phyloP scores from a whole-genome alignment of 163 green algal species.

The Trebouxiophyceae sp. region DNA sequence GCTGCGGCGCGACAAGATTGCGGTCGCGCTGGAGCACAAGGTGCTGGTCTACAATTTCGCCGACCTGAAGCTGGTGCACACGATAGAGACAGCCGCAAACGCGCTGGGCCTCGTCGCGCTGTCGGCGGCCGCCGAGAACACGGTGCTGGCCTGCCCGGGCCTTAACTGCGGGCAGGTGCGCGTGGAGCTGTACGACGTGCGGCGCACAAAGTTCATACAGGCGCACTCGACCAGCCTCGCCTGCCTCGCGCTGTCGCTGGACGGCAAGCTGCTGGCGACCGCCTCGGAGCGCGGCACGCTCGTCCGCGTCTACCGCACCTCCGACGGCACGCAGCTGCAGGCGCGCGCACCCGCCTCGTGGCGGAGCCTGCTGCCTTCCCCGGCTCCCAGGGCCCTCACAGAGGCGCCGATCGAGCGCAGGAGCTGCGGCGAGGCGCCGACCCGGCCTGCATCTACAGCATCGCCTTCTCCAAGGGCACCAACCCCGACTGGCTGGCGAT shows the following conservation, averaged over 20 bases:
- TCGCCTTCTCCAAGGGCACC: slow-evolving; percentile 70
- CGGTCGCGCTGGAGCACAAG: slow-evolving; percentile 88
- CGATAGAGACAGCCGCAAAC: slow-evolving; percentile 86
- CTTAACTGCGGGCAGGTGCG: slow-evolving; percentile 74
- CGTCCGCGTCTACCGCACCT: slow-evolving; percentile 79
- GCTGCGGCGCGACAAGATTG: slow-evolving; percentile 82
- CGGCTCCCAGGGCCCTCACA: too few species aligned
- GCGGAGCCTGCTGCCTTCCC: too few species aligned
- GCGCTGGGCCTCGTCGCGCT: slow-evolving; percentile 73
- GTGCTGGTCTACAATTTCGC: slow-evolving; percentile 89
- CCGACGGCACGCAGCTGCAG: slow-evolving; percentile 74
- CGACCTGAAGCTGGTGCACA: slow-evolving; percentile 81
- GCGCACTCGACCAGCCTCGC: slow-evolving; percentile 80
- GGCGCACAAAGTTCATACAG: slow-evolving; percentile 81
- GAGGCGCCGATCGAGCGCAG: too few species aligned
- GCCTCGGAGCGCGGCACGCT: slow-evolving; percentile 89
- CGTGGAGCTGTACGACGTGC: slow-evolving; percentile 89
- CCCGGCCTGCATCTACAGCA: slow-evolving; percentile 74
- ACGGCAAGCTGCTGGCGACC: slow-evolving; percentile 85
- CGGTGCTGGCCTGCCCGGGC: slow-evolving; percentile 88
- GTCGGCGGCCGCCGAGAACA: slow-evolving; percentile 63
- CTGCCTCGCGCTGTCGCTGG: slow-evolving; percentile 67
- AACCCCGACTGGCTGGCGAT: slow-evolving; percentile 74
- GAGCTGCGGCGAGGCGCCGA: slow-evolving; percentile 88
- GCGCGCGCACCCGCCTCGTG: too few species aligned